These are phyloP conservation scores for Tephrocybe sp. DNA, from an alignment of 768 basidiomycete genomes.

Conservation along the genomic window DNA sequence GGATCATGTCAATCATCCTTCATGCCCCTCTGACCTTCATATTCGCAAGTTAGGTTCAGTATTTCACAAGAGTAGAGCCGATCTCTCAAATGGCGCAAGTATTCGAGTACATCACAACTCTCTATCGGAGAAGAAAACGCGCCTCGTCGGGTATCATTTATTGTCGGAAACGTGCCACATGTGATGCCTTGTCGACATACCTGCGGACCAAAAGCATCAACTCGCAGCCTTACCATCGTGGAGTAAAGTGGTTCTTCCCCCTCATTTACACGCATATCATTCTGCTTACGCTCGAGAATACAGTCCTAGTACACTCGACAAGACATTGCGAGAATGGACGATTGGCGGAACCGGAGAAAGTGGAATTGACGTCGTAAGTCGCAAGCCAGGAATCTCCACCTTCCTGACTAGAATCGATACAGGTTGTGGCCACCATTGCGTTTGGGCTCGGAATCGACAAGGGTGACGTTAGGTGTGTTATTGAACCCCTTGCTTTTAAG, in stretches of 20 bases:
- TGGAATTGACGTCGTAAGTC: constrained; percentile 62
- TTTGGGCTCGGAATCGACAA: constrained; percentile 91
- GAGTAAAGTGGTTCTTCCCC: constrained; percentile 46
- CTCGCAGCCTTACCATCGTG: constrained; percentile 75
- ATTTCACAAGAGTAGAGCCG: constrained; percentile 52
- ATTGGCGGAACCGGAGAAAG: constrained; percentile 48
- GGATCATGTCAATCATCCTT: neutral
- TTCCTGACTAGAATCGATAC: neutral
- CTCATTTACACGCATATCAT: neutral
- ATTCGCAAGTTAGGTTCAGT: constrained; percentile 51
- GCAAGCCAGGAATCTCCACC: neutral
- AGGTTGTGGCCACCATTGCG: constrained; percentile 81
- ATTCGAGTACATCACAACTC: constrained; percentile 59
- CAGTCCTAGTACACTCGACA: constrained; percentile 53
- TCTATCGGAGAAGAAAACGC: constrained; percentile 58
- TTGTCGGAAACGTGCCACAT: constrained; percentile 66
- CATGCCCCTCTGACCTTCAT: neutral
- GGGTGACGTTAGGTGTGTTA: constrained; percentile 60
- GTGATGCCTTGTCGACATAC: constrained; percentile 64
- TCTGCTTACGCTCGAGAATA: neutral
- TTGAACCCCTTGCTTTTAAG: neutral
- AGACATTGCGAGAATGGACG: constrained; percentile 62
- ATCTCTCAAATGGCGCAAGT: constrained; percentile 63
- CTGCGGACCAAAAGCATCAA: constrained; percentile 67
- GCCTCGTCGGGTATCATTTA: constrained; percentile 77